Percentiles rank a stretch among this genome's conserved stretches.
Evolutionary conservation across 192 early-diverging fungal species (phyloP).

Genomic region (Coemansia sp.): DNA sequence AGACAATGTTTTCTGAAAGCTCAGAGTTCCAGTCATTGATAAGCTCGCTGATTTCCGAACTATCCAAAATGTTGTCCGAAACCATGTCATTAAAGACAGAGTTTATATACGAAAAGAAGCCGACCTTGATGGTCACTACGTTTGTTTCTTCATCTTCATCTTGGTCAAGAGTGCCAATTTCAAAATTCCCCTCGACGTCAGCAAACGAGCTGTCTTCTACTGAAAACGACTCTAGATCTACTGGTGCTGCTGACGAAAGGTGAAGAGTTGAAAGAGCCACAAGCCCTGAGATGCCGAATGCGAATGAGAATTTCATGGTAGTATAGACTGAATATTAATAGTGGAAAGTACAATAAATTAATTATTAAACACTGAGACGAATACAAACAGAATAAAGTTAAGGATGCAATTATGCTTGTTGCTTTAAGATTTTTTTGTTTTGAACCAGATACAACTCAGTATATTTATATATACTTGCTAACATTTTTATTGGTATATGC

Average conservation of each 20-base stretch:
- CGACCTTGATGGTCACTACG: not conserved
- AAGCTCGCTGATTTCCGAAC: not conserved
- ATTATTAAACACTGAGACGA: too few relatives aligned
- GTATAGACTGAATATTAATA: not conserved
- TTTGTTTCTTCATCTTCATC: not conserved
- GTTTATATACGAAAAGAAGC: constrained; percentile 7
- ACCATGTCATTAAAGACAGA: constrained; percentile 1
- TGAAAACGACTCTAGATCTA: not conserved
- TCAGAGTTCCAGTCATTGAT: constrained; percentile 4
- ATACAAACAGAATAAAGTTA: too few relatives aligned
- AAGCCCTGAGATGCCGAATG: not conserved
- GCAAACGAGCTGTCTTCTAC: not conserved
- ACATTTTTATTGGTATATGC: too few relatives aligned
- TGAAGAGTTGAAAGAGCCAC: not conserved
- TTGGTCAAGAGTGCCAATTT: not conserved
- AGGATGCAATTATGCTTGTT: too few relatives aligned
- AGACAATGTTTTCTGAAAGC: constrained; percentile 4
- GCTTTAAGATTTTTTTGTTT: too few relatives aligned
- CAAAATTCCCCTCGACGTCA: not conserved
- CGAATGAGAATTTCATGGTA: too few relatives aligned
- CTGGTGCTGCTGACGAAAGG: not conserved
- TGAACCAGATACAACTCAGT: too few relatives aligned
- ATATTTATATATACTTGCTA: too few relatives aligned
- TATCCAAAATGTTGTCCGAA: not conserved
- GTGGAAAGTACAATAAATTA: too few relatives aligned